Evolutionary conservation across 208 protist species (phyloP), one percentile per base, ranked within the genome.

Genomic region (Leishmania turanica): DNA sequence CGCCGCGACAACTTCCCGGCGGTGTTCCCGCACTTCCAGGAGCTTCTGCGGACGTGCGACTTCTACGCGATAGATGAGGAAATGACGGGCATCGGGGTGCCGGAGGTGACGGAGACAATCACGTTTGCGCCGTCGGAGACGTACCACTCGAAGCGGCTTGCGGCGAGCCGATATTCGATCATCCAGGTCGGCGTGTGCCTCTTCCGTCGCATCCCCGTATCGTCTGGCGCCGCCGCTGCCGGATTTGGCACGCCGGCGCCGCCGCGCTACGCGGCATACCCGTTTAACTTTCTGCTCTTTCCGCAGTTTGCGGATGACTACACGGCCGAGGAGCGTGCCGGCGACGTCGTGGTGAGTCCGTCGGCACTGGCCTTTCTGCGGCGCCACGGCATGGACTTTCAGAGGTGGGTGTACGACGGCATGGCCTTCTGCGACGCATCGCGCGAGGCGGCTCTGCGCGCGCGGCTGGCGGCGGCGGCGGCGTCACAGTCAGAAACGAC

Each of bases 51-150:
- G 68, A 91, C 78, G 47, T 96, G 92, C 68, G 92, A 96, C 65
- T 97, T 97, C 79, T 94, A 94, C 77, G 92, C 94, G 11, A 82
- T 97, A 76, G 94, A 97, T 84, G 92, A 95, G 81, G 94, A 97
- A 84, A 96, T 97, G 94, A 96, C 94, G 31, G 94, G 94, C 31
- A 96, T 96, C 56, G 92, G 82, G 74, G 85, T 88, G 56, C 64
- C 87, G 27, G 89, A 93, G 47, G 53, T 90, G 72, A 84, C 88
- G 42, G 93, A 96, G 78, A 83, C 45, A 64, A 91, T 93, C 62
- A 91, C 88, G n/a, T 88, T 91, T 68, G 77, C 84, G 9, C 87
- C 91, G n/a, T 78, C 89, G 45, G 90, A 94, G 72, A 81, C 75
- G 69, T 97, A 97, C 76, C 49, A 77, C n/a, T 66, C 86, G 24